Percentiles rank a stretch among this genome's conserved stretches.
Evolutionary conservation across 1,284 basidiomycete genomes (phyloP).

Genomic region (Violaceomyces palustris): DNA sequence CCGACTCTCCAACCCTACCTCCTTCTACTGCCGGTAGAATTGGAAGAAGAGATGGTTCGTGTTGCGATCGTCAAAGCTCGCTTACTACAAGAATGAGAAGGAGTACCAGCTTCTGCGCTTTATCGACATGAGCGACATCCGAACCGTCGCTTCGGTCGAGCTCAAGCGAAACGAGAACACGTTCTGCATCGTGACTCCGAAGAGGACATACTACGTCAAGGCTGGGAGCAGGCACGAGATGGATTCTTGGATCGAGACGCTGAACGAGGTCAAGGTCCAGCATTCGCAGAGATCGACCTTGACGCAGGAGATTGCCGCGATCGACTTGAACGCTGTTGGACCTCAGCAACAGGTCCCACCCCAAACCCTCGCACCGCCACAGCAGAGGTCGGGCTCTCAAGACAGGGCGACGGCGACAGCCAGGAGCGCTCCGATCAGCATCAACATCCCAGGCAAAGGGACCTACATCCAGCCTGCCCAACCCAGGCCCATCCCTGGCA

Average conservation of each 20-base stretch:
- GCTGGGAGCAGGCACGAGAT: slow-evolving; percentile 69
- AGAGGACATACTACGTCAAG: slow-evolving; percentile 88
- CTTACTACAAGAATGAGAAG: slow-evolving; percentile 89
- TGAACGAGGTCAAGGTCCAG: slow-evolving; percentile 70
- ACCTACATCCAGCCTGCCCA: slow-evolving; percentile 26
- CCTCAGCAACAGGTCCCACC: slow-evolving; percentile 6
- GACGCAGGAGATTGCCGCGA: slow-evolving; percentile 33
- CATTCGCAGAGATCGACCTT: slow-evolving; percentile 35
- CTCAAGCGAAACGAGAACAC: slow-evolving; percentile 85
- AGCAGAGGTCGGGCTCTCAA: slow-evolving; percentile 14
- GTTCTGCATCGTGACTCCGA: slow-evolving; percentile 86
- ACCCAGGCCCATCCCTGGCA: slow-evolving; percentile 28
- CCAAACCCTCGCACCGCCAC: no score
- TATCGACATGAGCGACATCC: slow-evolving; percentile 80
- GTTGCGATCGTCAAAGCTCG: slow-evolving; percentile 79
- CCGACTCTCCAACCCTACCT: no score
- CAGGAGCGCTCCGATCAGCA: slow-evolving; percentile 24
- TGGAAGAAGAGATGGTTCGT: slow-evolving; percentile 99
- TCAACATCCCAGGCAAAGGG: slow-evolving; percentile 30
- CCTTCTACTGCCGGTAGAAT: slow-evolving; percentile 56
- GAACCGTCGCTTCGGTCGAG: slow-evolving; percentile 79
- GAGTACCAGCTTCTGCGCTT: slow-evolving; percentile 71
- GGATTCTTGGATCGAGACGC: slow-evolving; percentile 74
- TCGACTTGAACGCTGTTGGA: slow-evolving; percentile 11
- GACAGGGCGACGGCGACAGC: slow-evolving; percentile 6